phyloP scores from a whole-genome alignment of 2,329 filamentous ascomycete species.

The Aspergillus costaricaensis region DNA sequence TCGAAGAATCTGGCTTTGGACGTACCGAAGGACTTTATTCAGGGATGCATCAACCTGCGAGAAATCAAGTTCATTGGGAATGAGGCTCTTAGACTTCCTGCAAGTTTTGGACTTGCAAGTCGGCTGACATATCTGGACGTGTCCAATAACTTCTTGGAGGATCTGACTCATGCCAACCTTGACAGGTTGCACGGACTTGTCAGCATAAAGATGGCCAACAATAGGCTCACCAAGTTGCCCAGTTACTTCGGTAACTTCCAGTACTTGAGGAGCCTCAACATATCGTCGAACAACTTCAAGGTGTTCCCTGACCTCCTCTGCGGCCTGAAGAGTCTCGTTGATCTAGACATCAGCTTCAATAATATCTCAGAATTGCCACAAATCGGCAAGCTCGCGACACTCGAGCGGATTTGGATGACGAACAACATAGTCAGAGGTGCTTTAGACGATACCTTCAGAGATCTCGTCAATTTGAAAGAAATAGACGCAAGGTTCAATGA shows the following conservation, averaged over 20 bases:
- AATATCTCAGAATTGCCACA: constrained; percentile 76
- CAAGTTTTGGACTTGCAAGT: constrained; percentile 77
- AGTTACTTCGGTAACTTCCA: constrained; percentile 80
- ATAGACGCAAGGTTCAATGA: constrained; percentile 93
- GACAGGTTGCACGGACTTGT: constrained; percentile 73
- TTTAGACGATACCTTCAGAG: constrained; percentile 70
- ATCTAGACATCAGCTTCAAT: constrained; percentile 97
- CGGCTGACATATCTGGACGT: constrained; percentile 87
- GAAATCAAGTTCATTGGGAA: constrained; percentile 97
- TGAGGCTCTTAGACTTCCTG: constrained; percentile 81
- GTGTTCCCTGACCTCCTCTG: constrained; percentile 85
- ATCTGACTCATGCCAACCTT: constrained; percentile 81
- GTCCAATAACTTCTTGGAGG: constrained; percentile 89
- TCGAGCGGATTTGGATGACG: constrained; percentile 91
- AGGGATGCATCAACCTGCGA: constrained; percentile 83
- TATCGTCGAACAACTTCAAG: constrained; percentile 90
- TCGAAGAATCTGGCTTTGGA: constrained; percentile 90
- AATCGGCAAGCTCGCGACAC: constrained; percentile 73
- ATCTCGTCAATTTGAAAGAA: constrained; percentile 78
- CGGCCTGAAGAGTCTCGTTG: constrained; percentile 77
- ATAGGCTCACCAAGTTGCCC: constrained; percentile 77
- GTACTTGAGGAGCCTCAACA: constrained; percentile 77
- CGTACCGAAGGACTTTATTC: constrained; percentile 93
- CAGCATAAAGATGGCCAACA: constrained; percentile 92
- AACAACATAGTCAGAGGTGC: constrained; percentile 84